Evolutionary conservation across 306 rosid genomes (phyloP), one percentile per base, ranked within the genome.

Genomic region (Cajanus cajan): DNA sequence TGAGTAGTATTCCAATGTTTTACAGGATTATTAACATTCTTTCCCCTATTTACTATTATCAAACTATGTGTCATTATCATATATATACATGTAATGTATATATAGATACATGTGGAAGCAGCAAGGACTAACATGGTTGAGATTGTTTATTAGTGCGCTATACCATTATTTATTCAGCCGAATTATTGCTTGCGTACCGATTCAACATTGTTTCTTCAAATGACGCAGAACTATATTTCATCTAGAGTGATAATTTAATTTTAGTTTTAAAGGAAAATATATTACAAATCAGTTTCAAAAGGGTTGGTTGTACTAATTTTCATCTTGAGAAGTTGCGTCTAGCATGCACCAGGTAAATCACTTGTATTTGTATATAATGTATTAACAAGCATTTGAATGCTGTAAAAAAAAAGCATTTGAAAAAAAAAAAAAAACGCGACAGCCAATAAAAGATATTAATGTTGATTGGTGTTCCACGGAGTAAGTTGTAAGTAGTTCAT

Each of bases 11-110:
- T 48, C 39, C 31, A 48, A 66, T 67, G 24, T 64, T 66, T 43
- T 54, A 33, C 65, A n/a, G 37, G 58, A 10, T 28, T 66, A 2
- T 62, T 33, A 47, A 62, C 55, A 57, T 33, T 41, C 9, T 22
- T n/a, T 45, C 13, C 7, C 6, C 22, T 2, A 63, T 64, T 36
- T 47, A 13, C 34, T 16, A 22, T 66, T 59, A 57, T 36, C 22
- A 37, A 9, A 36, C 65, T n/a, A 48, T 86, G 52, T 80, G 72
- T 65, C 41, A 48, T n/a, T n/a, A n/a, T n/a, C n/a, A n/a, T n/a
- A n/a, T n/a, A n/a, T n/a, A n/a, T n/a, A n/a, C n/a, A n/a, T n/a
- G n/a, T n/a, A n/a, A n/a, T 70, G 31, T 33, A 54, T 69, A 47
- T 24, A 31, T 77, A 43, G 28, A 24, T 25, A 54, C 31, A 45